phyloP scores from a whole-genome alignment of 257 asterid species.

The Fraxinus quadrangulata region DNA sequence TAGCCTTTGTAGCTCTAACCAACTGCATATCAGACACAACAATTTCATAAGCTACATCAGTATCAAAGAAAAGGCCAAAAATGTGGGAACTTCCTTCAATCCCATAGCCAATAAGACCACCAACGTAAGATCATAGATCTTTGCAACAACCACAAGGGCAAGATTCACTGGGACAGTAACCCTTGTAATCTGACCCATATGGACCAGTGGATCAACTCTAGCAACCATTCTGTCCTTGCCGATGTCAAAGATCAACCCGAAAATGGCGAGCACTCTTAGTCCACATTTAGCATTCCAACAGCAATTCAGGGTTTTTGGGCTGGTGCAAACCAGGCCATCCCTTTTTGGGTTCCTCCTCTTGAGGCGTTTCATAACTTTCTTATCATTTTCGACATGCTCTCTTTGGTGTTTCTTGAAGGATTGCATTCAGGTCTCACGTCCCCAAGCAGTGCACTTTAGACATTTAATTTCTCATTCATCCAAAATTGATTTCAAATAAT shows the following conservation, averaged over 20 bases:
- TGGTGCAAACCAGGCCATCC: conserved; percentile 42
- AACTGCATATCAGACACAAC: conserved; percentile 71
- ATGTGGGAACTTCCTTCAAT: conserved; percentile 95
- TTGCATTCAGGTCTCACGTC: conserved; percentile 64
- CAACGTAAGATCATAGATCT: conserved; percentile 92
- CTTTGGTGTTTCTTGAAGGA: conserved; percentile 67
- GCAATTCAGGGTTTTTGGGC: conserved; percentile 38
- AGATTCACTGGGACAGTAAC: conserved; percentile 59
- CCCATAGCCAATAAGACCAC: conserved; percentile 91
- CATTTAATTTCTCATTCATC: too few relatives aligned
- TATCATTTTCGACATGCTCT: conserved; percentile 49
- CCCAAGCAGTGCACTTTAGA: conserved; percentile 36
- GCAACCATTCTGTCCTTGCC: too few relatives aligned
- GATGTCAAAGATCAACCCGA: too few relatives aligned
- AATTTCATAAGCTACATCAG: conserved; percentile 87
- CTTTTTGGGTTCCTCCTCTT: conserved; percentile 51
- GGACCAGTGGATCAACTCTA: too few relatives aligned
- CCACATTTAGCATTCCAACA: too few relatives aligned
- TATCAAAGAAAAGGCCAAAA: conserved; percentile 80
- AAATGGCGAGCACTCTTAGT: too few relatives aligned
- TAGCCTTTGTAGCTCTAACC: conserved; percentile 86
- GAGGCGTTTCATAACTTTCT: conserved; percentile 49
- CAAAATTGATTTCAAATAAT: too few relatives aligned
- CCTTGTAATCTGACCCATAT: too few relatives aligned
- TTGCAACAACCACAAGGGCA: conserved; percentile 85